phyloP scores from a whole-genome alignment of 495 filamentous ascomycete genomes.

The Lasiosphaeria ovina region DNA sequence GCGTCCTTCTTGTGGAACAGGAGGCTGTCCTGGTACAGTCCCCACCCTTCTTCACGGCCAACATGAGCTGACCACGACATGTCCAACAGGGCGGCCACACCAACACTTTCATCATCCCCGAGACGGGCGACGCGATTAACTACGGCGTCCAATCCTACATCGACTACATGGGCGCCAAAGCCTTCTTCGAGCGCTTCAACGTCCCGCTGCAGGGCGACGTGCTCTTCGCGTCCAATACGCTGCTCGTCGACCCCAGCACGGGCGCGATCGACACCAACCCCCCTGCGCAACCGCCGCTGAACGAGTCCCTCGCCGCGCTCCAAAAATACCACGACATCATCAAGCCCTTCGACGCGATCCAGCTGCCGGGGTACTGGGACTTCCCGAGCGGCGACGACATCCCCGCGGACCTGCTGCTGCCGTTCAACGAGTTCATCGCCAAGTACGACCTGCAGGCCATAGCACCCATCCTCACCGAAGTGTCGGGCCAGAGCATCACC shows the following conservation, averaged over 20 bases:
- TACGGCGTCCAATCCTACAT: slow-evolving; percentile 36
- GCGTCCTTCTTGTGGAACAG: slow-evolving; percentile 42
- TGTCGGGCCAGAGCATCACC: slow-evolving; percentile 12
- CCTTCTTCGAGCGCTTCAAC: slow-evolving; percentile 36
- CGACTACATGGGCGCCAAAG: slow-evolving; percentile 23
- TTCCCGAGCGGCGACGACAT: slow-evolving; percentile 34
- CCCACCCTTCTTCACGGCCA: background rate
- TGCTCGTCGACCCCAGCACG: slow-evolving; percentile 40
- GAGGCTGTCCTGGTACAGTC: slow-evolving; percentile 34
- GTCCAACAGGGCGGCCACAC: slow-evolving; percentile 39
- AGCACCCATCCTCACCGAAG: slow-evolving; percentile 4
- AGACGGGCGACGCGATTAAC: slow-evolving; percentile 30
- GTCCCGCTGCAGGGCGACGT: slow-evolving; percentile 25
- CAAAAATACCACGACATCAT: slow-evolving; percentile 33
- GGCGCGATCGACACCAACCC: slow-evolving; percentile 26
- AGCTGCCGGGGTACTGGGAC: slow-evolving; percentile 37
- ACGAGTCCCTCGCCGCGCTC: slow-evolving; percentile 26
- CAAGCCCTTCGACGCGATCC: slow-evolving; percentile 35
- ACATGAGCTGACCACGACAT: slow-evolving; percentile 1
- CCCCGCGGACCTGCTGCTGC: slow-evolving; percentile 45
- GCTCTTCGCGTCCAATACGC: slow-evolving; percentile 13
- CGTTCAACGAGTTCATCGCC: slow-evolving; percentile 42
- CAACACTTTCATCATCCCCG: slow-evolving; percentile 35
- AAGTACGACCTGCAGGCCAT: slow-evolving; percentile 27
- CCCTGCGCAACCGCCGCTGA: slow-evolving; percentile 8